Percentiles rank a stretch among this genome's conserved stretches.
Conservation (phyloP, 306 rosid genomes). For the Prunus mume region DNA sequence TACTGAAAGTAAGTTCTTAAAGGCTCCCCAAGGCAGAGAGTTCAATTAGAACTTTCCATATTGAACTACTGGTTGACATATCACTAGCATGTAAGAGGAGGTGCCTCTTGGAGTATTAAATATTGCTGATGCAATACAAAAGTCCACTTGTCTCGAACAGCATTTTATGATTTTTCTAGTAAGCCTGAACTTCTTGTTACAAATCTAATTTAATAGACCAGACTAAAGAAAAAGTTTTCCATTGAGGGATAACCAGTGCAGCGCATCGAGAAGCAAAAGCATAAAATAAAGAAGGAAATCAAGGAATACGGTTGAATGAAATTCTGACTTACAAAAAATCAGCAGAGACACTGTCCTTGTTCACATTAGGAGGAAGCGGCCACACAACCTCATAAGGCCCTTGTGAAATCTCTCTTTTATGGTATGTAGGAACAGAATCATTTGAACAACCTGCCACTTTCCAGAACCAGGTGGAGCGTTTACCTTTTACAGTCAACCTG, state of each 20-base stretch:
- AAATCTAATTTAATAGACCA: background rate
- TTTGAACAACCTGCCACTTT: conserved; percentile 31
- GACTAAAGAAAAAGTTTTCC: background rate
- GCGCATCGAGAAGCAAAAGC: conserved; percentile 6
- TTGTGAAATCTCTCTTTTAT: conserved; percentile 59
- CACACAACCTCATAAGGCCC: conserved; percentile 70
- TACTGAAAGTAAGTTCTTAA: background rate
- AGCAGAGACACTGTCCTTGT: conserved; percentile 66
- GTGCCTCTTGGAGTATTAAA: background rate
- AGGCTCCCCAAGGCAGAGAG: background rate
- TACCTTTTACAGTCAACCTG: conserved; percentile 62
- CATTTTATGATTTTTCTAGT: too few species aligned
- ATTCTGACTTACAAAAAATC: conserved; percentile 60
- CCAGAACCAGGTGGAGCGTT: conserved; percentile 38
- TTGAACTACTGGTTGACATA: background rate
- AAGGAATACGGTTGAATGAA: background rate
- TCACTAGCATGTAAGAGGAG: background rate
- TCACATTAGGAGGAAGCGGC: conserved; percentile 65
- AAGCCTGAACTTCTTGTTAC: background rate
- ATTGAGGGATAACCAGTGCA: background rate
- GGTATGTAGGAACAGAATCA: conserved; percentile 51
- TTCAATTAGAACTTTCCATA: background rate
- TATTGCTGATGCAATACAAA: background rate
- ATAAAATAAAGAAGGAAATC: background rate
- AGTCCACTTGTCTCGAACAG: background rate